These are phyloP conservation scores for Sporisorium sorghi DNA, from an alignment of 1,284 basidiomycete genomes.

Conservation along the genomic window DNA sequence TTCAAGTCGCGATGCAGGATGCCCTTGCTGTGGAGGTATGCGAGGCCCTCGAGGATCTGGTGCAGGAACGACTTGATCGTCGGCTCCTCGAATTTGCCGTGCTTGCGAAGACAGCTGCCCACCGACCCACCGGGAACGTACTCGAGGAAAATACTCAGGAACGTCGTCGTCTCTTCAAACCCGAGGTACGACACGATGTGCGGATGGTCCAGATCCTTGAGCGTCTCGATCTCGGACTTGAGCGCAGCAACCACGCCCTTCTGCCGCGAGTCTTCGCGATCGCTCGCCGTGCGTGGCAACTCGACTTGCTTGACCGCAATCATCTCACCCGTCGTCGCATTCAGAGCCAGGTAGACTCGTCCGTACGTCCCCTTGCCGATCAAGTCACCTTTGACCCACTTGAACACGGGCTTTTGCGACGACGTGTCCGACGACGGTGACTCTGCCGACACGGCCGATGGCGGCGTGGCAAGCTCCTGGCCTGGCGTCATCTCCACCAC, in stretches of 20 bases:
- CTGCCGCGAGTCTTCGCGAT: conserved; percentile 88
- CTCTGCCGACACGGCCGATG: conserved; percentile 61
- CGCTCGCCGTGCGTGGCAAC: conserved; percentile 86
- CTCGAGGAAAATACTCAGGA: conserved; percentile 92
- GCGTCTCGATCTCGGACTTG: conserved; percentile 88
- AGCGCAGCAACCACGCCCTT: conserved; percentile 87
- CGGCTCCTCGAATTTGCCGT: conserved; percentile 91
- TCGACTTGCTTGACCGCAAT: conserved; percentile 99
- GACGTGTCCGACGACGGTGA: conserved; percentile 59
- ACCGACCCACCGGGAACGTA: conserved; percentile 89
- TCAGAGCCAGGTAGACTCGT: conserved; percentile 92
- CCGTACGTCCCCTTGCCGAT: conserved; percentile 98
- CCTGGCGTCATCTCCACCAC: conserved; percentile 90
- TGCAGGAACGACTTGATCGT: conserved; percentile 91
- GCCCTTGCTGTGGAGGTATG: conserved; percentile 89
- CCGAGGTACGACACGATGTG: conserved; percentile 98
- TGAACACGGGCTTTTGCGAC: conserved; percentile 77
- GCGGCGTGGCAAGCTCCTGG: conserved; percentile 67
- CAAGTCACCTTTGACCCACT: conserved; percentile 97
- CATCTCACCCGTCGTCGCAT: conserved; percentile 98
- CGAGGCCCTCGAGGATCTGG: conserved; percentile 91
- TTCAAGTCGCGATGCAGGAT: conserved; percentile 97
- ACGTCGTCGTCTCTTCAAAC: conserved; percentile 84
- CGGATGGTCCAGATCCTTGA: conserved; percentile 96
- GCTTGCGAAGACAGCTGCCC: conserved; percentile 88